Conservation (phyloP, 495 filamentous ascomycete species). For the Thermothielavioides terrestris region DNA sequence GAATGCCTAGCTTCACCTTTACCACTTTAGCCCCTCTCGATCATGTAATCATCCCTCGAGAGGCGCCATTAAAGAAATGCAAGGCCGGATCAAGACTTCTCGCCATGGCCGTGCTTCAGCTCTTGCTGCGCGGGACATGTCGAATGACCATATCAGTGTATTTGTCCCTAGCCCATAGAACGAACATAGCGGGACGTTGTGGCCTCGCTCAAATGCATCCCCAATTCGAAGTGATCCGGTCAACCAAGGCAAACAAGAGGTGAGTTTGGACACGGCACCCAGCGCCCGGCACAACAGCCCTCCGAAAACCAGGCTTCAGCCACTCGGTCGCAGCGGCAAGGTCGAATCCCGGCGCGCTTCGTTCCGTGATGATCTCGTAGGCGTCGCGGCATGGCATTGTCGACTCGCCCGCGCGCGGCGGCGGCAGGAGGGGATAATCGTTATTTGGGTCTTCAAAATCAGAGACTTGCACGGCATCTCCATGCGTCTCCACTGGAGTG, state of each 20-base stretch:
- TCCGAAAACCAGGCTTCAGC: conserved; percentile 17
- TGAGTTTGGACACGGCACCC: conserved; percentile 25
- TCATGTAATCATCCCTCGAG: too few relatives aligned
- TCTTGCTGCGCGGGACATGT: too few relatives aligned
- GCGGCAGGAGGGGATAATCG: conserved; percentile 11
- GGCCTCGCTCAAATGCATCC: too few relatives aligned
- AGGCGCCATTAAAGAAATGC: too few relatives aligned
- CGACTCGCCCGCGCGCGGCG: conserved; percentile 17
- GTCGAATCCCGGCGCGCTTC: conserved; percentile 11
- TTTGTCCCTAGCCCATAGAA: too few relatives aligned
- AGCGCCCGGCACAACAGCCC: conserved; percentile 12
- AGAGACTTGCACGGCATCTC: background rate
- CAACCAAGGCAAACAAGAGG: conserved; percentile 21
- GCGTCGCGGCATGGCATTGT: conserved; percentile 23
- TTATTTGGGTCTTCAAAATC: background rate
- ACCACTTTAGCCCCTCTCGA: too few relatives aligned
- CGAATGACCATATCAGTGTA: too few relatives aligned
- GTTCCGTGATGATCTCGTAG: conserved; percentile 15
- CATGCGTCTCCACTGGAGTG: background rate
- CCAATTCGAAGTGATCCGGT: too few relatives aligned
- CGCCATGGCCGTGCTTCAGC: too few relatives aligned
- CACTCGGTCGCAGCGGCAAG: conserved; percentile 12
- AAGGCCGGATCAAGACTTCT: too few relatives aligned
- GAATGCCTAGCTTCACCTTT: too few relatives aligned
- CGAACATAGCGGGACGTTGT: too few relatives aligned